Percentiles rank a stretch among this genome's conserved stretches.
These are phyloP conservation scores for Termitomyces sp. DNA, from an alignment of 768 basidiomycete genomes.

Conservation along the genomic window DNA sequence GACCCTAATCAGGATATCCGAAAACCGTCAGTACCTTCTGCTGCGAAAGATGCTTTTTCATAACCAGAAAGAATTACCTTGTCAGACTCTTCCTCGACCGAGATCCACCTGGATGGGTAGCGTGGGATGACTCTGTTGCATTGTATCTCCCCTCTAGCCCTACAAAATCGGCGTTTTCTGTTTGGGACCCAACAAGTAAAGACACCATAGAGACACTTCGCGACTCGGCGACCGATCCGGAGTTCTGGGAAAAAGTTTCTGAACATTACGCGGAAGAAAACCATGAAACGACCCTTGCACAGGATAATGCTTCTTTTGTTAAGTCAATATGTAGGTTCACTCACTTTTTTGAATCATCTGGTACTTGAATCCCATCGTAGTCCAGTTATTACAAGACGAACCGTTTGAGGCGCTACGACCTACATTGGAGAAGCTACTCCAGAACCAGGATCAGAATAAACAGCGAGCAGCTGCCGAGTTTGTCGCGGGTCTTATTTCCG, in stretches of 20 bases:
- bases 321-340: slow-evolving; percentile 68
- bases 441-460: slow-evolving; percentile 78
- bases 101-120: slow-evolving; percentile 66
- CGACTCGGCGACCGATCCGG: slow-evolving; percentile 40
- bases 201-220: slow-evolving; percentile 51
- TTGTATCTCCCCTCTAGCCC: slow-evolving; percentile 49
- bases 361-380: slow-evolving; percentile 30
- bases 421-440: slow-evolving; percentile 60
- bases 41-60: not conserved
- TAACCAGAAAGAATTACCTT: not conserved
- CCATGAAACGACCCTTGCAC: slow-evolving; percentile 57
- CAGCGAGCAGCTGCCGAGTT: slow-evolving; percentile 87
- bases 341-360: not conserved
- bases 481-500: slow-evolving; percentile 68
- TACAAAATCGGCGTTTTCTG: slow-evolving; percentile 48
- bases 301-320: slow-evolving; percentile 70
- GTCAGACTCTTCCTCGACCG: slow-evolving; percentile 56
- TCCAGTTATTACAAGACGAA: slow-evolving; percentile 77
- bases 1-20: slow-evolving; percentile 30
- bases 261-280: slow-evolving; percentile 79
- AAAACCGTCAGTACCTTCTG: slow-evolving; percentile 42
- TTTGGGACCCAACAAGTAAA: slow-evolving; percentile 57
- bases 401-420: slow-evolving; percentile 64
- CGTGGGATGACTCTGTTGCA: slow-evolving; percentile 48
- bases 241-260: slow-evolving; percentile 70